Base-by-base conservation (phyloP, 768 basidiomycete genomes). In the Phallus indusiatus region DNA sequence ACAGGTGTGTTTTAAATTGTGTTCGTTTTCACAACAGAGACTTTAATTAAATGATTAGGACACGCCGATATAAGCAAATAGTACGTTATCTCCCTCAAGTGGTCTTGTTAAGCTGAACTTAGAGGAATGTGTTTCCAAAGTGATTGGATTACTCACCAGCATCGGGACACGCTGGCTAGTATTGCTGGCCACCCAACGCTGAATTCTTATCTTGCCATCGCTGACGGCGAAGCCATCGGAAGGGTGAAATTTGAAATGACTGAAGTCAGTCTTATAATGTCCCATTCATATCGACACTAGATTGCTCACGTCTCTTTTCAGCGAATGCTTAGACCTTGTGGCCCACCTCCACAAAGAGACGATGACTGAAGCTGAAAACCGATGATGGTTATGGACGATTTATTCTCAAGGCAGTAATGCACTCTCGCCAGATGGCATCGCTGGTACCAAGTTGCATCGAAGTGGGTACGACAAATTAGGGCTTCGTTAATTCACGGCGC, bases 71-170 rank as follows among this genome's bases (percentile, higher is more conserved):
- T 94, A 69, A 90, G 92, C 6, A 98, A 98, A 77, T 94, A 87
- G 95, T 96, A 66, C 62, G 91, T 75, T 42, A 47, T 28, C 28
- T 28, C 28, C n/a, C 11, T 53, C 54, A 9, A 24, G 14, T 47
- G 37, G 46, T 22, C 46, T 10, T 34, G 14, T 49, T 6, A 33
- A 17, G 46, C 33, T n/a, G 24, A 20, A 48, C 34, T 54, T 48
- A 17, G n/a, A n/a, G 46, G 33, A 62, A 50, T 35, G 34, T 47
- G 64, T 60, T 55, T 5, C 17, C 28, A 1, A 67, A 98, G 95
- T 73, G 95, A 98, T 69, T 98, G 95, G 95, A 73, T 95, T 50
- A 96, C 93, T 7, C 92, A 97, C 72, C 95, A 97, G 68, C 94
- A 97, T 74, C 85, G 95, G 47, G 95, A 98, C 70, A 94, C 93